Conservation (phyloP, 2,329 filamentous ascomycete genomes). For the Phialophora expanda region DNA sequence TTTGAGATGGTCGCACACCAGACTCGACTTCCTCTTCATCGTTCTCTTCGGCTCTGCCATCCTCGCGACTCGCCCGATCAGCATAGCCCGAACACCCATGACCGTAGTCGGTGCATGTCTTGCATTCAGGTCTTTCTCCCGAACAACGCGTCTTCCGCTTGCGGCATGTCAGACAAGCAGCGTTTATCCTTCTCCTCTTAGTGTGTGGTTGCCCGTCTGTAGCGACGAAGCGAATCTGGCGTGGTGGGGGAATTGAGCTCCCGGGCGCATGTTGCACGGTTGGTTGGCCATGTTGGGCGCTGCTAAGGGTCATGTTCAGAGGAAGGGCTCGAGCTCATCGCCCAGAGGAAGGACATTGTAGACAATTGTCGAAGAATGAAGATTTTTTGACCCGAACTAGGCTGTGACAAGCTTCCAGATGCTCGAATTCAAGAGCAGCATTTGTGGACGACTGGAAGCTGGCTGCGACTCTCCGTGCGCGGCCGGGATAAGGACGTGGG, state of each 20-base stretch:
- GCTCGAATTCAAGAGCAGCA: neutral
- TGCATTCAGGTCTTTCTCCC: conserved; percentile 73
- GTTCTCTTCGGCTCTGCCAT: conserved; percentile 28
- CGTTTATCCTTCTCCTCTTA: conserved; percentile 77
- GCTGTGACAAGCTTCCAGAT: neutral
- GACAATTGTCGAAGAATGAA: neutral
- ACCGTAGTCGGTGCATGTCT: conserved; percentile 73
- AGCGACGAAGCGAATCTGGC: conserved; percentile 76
- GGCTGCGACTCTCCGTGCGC: neutral
- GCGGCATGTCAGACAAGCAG: conserved; percentile 75
- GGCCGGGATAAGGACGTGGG: neutral
- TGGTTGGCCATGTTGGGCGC: conserved; percentile 10
- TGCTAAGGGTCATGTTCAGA: conserved; percentile 26
- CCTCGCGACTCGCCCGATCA: conserved; percentile 46
- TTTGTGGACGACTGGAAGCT: neutral
- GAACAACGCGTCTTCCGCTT: conserved; percentile 77
- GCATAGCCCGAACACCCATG: conserved; percentile 72
- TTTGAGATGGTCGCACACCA: conserved; percentile 21
- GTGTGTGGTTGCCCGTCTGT: conserved; percentile 80
- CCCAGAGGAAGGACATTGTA: conserved; percentile 22
- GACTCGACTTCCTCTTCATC: conserved; percentile 29
- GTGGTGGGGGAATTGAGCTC: conserved; percentile 36
- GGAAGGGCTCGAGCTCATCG: conserved; percentile 11
- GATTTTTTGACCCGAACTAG: neutral
- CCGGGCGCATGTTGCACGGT: conserved; percentile 7